Evolutionary conservation across 441 rosid genomes (phyloP).

Genomic region (Theobroma grandiflorum): DNA sequence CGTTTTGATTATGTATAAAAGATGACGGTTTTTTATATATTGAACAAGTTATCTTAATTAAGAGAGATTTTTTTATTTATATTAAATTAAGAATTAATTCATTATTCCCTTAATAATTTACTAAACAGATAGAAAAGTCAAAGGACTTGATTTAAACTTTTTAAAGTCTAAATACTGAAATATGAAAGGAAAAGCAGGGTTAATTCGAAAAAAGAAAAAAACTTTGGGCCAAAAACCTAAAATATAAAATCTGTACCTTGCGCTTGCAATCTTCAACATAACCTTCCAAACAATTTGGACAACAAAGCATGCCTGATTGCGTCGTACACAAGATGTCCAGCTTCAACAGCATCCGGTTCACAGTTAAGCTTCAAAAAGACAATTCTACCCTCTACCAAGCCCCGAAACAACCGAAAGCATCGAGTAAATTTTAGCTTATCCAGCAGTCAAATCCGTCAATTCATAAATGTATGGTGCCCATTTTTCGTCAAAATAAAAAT

Average conservation of each 20-base stretch:
- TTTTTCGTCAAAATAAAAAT: background rate
- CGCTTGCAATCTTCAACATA: background rate
- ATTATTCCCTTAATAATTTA: too few relatives aligned
- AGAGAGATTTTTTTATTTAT: background rate
- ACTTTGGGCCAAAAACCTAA: background rate
- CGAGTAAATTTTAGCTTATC: background rate
- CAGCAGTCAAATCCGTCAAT: background rate
- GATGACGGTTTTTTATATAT: background rate
- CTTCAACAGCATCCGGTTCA: background rate
- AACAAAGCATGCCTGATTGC: background rate
- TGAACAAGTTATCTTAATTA: background rate
- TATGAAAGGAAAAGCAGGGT: background rate
- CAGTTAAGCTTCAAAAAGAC: background rate
- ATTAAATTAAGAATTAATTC: background rate
- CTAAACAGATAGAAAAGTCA: background rate
- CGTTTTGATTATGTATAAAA: background rate
- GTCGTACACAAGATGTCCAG: background rate
- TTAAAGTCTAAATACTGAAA: background rate
- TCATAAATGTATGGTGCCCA: too few relatives aligned
- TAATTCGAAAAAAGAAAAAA: background rate
- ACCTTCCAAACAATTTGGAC: background rate
- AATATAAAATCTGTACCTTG: background rate
- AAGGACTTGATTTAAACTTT: background rate
- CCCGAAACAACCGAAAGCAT: background rate
- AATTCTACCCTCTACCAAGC: background rate